These are phyloP conservation scores for Xerophyta viscosa DNA, from an alignment of 106 monocot genomes.

Conservation along the genomic window DNA sequence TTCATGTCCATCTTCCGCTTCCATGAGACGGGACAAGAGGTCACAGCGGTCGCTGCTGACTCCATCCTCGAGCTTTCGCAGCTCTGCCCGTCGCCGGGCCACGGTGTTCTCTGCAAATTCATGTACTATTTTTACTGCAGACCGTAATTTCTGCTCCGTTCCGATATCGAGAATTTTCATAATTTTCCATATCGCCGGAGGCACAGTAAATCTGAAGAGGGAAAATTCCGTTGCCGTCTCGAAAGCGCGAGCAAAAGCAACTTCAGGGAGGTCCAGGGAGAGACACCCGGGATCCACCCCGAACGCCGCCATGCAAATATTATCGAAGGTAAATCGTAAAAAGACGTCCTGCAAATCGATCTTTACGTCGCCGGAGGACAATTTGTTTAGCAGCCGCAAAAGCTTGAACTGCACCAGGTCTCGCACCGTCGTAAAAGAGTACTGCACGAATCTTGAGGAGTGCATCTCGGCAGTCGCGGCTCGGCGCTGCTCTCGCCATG, in stretches of 20 bases:
- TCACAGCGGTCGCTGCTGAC: conserved; percentile 33
- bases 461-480: conserved; percentile 80
- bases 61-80: conserved; percentile 10
- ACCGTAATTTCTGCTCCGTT: conserved; percentile 45
- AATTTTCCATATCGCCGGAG: conserved; percentile 78
- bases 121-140: conserved; percentile 41
- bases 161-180: conserved; percentile 48
- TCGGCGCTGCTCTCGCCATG: conserved; percentile 70
- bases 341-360: conserved; percentile 74
- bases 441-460: conserved; percentile 38
- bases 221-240: conserved; percentile 69
- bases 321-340: conserved; percentile 86
- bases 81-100: conserved; percentile 28
- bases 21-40: conserved; percentile 63
- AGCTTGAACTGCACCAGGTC: conserved; percentile 53
- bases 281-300: conserved; percentile 77
- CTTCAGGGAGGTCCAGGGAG: conserved; percentile 37
- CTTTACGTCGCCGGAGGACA: not conserved
- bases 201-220: conserved; percentile 64
- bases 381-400: conserved; percentile 22
- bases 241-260: conserved; percentile 71
- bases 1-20: not conserved
- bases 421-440: conserved; percentile 29
- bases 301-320: conserved; percentile 77
- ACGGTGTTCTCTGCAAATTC: conserved; percentile 68